Base-by-base conservation (phyloP, 257 asterid species). In the Solanum neorickii region DNA sequence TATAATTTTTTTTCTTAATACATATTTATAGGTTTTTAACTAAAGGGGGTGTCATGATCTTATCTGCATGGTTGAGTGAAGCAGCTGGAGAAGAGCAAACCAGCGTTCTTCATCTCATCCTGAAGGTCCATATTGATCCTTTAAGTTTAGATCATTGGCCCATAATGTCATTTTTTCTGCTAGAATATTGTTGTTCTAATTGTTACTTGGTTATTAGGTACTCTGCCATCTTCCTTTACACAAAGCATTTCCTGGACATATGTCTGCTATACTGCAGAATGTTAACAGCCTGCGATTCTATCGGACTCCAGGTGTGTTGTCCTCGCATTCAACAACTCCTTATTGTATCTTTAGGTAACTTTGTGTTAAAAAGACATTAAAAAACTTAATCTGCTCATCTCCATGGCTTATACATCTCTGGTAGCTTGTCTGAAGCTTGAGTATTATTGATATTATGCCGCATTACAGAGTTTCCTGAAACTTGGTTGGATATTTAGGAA, bases 61-160 rank as follows among this genome's bases (percentile, higher is more conserved):
- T 97, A 89, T 99, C 98, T 9, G 94, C 98, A 62, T 97, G 99
- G 99, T 89, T 97, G 92, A 91, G 96, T 91, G 94, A 96, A 91
- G 98, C 99, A 72, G 97, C 96, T 86, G 86, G 86, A 31, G 99
- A 97, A 93, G 99, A 97, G 88, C 99, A 97, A 89, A 93, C 99
- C 25, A 94, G 94, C 87, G 93, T 91, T 91, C 93, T 97, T 88
- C 91, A 90, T 88, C 90, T 88, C 89, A 90, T 95, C 86, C 95
- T 97, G 88, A 95, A 95, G 98, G 99, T 97, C 41, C 41, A 66
- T 74, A 39, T 69, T 60, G 59, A 27, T 65, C 56, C 39, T 86
- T 29, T 49, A 49, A 20, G 20, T 18, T 49, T 82, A 82, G 68
- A 82, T 82, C 27, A 10, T 80, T 47, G 25, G 66, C 85, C 44